phyloP scores from a whole-genome alignment of 805 yeast genomes.

The Suhomyces faveliae region DNA sequence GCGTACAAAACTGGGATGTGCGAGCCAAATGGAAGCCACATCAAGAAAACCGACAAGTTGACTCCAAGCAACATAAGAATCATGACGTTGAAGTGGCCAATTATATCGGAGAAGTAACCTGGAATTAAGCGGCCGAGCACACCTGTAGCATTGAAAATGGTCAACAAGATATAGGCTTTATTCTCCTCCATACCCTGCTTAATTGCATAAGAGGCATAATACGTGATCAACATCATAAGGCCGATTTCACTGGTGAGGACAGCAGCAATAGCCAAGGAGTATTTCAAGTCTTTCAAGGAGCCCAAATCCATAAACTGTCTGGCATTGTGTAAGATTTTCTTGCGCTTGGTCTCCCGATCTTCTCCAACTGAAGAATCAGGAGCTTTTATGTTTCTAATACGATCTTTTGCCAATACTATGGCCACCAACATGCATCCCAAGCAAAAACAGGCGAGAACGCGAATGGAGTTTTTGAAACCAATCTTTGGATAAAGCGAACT shows the following conservation, averaged over 20 bases:
- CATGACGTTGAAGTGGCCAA: constrained; percentile 61
- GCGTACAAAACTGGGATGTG: constrained; percentile 43
- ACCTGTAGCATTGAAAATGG: constrained; percentile 47
- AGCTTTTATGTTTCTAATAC: constrained; percentile 9
- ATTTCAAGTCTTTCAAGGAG: constrained; percentile 38
- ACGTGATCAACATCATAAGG: constrained; percentile 51
- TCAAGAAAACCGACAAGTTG: constrained; percentile 45
- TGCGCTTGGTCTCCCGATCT: not conserved
- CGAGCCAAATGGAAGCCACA: constrained; percentile 70
- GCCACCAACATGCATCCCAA: constrained; percentile 15
- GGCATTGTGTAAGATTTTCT: not conserved
- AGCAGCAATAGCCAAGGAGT: constrained; percentile 36
- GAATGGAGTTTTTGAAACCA: constrained; percentile 63
- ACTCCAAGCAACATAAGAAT: constrained; percentile 44
- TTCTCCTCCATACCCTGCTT: constrained; percentile 47
- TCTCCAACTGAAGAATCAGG: not conserved
- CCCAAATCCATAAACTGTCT: constrained; percentile 34
- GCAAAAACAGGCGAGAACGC: constrained; percentile 18
- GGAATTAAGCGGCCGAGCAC: constrained; percentile 55
- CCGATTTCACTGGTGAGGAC: constrained; percentile 51
- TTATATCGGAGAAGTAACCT: constrained; percentile 51
- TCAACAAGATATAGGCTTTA: constrained; percentile 42
- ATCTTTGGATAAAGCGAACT: constrained; percentile 41
- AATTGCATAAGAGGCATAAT: constrained; percentile 57
- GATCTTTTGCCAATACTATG: constrained; percentile 16